phyloP scores from a whole-genome alignment of 2,329 filamentous ascomycete genomes.

The Neofusicoccum laricinum region DNA sequence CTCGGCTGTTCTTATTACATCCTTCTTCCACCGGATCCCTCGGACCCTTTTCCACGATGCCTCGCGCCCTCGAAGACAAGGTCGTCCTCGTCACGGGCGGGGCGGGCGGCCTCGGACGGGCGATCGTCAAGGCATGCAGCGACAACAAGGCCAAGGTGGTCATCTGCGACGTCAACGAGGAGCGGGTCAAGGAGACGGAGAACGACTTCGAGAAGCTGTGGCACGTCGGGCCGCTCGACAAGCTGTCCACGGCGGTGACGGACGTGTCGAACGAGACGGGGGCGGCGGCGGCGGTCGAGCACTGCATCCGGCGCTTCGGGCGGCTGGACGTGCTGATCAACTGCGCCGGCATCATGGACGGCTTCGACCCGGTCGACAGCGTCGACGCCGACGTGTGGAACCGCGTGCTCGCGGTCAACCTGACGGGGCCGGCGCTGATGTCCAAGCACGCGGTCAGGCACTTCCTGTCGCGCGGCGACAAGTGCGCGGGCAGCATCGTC shows the following conservation, averaged over 20 bases:
- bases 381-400: conserved; percentile 51
- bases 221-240: not conserved
- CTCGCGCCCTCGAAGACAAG: conserved; percentile 11
- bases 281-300: not conserved
- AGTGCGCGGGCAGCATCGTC: conserved; percentile 47
- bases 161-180: conserved; percentile 33
- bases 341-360: conserved; percentile 58
- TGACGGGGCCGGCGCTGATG: conserved; percentile 55
- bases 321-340: conserved; percentile 59
- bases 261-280: conserved; percentile 13
- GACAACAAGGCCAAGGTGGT: conserved; percentile 33
- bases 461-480: conserved; percentile 42
- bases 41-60: not conserved
- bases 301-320: conserved; percentile 32
- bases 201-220: conserved; percentile 6
- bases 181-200: conserved; percentile 6
- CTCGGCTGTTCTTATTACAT: not conserved
- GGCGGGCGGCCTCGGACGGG: conserved; percentile 17
- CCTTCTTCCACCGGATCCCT: not conserved
- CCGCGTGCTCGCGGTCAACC: conserved; percentile 54
- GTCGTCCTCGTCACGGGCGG: conserved; percentile 18
- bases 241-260: not conserved
- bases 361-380: conserved; percentile 53
- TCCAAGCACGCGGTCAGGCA: conserved; percentile 51
- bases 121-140: conserved; percentile 18